Evolutionary conservation across 2,329 filamentous ascomycete species (phyloP).

Genomic region (Alternaria brassicae): DNA sequence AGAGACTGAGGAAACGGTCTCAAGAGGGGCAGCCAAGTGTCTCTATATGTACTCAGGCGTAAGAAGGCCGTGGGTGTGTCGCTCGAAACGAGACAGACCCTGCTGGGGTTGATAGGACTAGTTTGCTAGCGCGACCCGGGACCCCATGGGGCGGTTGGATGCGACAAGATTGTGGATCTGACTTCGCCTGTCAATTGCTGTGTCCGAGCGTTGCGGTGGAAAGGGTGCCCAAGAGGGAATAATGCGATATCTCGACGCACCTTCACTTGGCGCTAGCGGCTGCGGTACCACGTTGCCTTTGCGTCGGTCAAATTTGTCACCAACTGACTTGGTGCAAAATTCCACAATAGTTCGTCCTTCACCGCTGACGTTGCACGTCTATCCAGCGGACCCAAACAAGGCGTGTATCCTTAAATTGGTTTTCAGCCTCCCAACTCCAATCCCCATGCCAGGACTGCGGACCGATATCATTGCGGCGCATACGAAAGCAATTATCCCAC

Average conservation of each 20-base stretch:
- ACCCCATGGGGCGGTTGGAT: constrained; percentile 49
- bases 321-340: neutral
- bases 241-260: constrained; percentile 13
- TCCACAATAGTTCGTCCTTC: constrained; percentile 1
- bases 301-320: constrained; percentile 25
- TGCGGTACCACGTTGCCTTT: constrained; percentile 33
- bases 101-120: constrained; percentile 22
- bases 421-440: constrained; percentile 26
- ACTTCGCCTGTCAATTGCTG: constrained; percentile 35
- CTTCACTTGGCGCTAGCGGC: constrained; percentile 23
- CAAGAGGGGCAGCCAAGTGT: constrained; percentile 27
- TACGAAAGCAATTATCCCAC: constrained; percentile 18
- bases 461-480: constrained; percentile 25
- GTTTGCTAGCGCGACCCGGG: constrained; percentile 29
- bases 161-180: constrained; percentile 37
- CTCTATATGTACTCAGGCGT: constrained; percentile 42
- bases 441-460: constrained; percentile 5
- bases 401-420: constrained; percentile 9
- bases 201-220: constrained; percentile 39
- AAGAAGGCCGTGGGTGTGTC: constrained; percentile 15
- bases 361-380: constrained; percentile 4
- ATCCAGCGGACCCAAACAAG: constrained; percentile 6
- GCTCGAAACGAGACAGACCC: constrained; percentile 16
- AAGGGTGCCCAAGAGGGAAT: constrained; percentile 4
- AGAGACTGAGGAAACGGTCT: constrained; percentile 25